Percentiles rank a stretch among this genome's conserved stretches.
Evolutionary conservation across 2,329 filamentous ascomycete genomes (phyloP).

Genomic region (Cyclaneusma minus): DNA sequence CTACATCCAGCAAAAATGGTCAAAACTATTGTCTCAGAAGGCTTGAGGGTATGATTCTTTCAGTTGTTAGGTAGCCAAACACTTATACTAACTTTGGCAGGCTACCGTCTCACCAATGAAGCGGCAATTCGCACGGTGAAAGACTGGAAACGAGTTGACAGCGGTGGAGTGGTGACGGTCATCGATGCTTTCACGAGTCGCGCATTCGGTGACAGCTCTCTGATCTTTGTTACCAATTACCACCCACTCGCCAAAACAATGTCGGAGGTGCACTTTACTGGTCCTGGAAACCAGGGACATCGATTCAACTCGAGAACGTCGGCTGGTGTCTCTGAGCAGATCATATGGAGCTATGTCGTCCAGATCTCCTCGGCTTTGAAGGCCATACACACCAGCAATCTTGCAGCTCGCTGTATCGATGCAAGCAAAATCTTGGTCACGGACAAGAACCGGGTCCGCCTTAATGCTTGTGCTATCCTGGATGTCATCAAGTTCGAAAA

Average conservation of each 20-base stretch:
- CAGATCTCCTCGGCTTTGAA: constrained; percentile 83
- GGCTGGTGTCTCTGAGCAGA: constrained; percentile 44
- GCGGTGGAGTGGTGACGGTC: constrained; percentile 68
- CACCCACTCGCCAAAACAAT: constrained; percentile 84
- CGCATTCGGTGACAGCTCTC: constrained; percentile 84
- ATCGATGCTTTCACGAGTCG: constrained; percentile 89
- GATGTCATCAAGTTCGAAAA: constrained; percentile 78
- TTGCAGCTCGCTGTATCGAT: constrained; percentile 77
- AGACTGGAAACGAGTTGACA: constrained; percentile 76
- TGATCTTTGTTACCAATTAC: constrained; percentile 89
- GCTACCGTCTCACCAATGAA: constrained; percentile 78
- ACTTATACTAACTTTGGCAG: constrained; percentile 20
- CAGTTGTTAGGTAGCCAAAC: neutral
- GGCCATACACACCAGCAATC: constrained; percentile 63
- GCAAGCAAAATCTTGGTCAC: constrained; percentile 81
- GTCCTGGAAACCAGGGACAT: constrained; percentile 13
- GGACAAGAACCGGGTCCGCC: constrained; percentile 73
- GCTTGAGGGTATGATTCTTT: constrained; percentile 51
- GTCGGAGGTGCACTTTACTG: constrained; percentile 58
- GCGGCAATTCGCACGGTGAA: constrained; percentile 75
- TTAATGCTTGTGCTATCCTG: constrained; percentile 77
- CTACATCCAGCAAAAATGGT: constrained; percentile 74
- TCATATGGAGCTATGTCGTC: constrained; percentile 82
- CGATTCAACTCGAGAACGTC: constrained; percentile 22
- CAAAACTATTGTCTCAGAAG: constrained; percentile 76